Conservation (phyloP, 768 basidiomycete genomes). For the Boletellus sp. region DNA sequence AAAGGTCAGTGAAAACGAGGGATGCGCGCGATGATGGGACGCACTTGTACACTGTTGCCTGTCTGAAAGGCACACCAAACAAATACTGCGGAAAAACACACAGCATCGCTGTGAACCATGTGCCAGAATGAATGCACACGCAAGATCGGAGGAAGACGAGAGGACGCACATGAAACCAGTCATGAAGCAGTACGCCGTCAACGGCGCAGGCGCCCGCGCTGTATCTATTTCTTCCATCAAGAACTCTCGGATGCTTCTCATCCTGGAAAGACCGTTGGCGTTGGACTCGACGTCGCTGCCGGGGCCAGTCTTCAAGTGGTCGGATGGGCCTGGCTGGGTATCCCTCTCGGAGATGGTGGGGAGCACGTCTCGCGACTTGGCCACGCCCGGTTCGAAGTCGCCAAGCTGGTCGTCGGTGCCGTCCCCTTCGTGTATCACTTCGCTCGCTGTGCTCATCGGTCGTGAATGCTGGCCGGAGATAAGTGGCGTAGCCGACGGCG, state of each 20-base stretch:
- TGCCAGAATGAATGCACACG: neutral
- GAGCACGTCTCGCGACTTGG: too few species aligned
- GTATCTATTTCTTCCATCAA: constrained; percentile 26
- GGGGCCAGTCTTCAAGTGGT: neutral
- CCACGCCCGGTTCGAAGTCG: too few species aligned
- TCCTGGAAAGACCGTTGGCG: neutral
- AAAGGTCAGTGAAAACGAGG: too few species aligned
- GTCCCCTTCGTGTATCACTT: too few species aligned
- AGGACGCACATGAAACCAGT: constrained; percentile 67
- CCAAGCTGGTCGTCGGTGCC: too few species aligned
- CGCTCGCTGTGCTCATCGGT: too few species aligned
- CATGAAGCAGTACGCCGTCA: constrained; percentile 73
- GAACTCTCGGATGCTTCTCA: constrained; percentile 9
- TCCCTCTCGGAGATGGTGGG: too few species aligned
- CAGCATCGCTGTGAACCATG: constrained; percentile 57
- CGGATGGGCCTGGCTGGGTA: too few species aligned
- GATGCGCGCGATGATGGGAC: neutral
- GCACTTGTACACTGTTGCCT: constrained; percentile 67
- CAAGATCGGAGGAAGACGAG: neutral
- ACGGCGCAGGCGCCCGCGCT: constrained; percentile 41
- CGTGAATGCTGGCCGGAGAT: too few species aligned
- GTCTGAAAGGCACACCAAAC: constrained; percentile 89
- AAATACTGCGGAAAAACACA: constrained; percentile 75
- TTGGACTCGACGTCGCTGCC: constrained; percentile 18
- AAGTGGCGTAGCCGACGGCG: too few species aligned